Evolutionary conservation across 2,329 filamentous ascomycete species (phyloP).

Genomic region (Penicillium psychrosexuale): DNA sequence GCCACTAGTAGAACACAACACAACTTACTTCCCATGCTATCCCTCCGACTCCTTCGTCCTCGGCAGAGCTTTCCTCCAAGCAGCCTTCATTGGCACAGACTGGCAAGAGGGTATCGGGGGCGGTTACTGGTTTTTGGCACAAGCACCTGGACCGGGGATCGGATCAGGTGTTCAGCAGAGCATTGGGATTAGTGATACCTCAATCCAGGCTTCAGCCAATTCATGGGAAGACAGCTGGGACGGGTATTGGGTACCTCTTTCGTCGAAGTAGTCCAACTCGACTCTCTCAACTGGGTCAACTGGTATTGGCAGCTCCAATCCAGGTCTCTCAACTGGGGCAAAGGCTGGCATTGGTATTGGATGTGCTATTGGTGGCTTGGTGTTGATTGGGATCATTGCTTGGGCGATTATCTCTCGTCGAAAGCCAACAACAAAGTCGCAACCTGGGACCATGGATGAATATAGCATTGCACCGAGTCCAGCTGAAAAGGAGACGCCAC

Average conservation of each 20-base stretch:
- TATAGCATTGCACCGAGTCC: not conserved
- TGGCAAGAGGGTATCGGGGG: constrained; percentile 14
- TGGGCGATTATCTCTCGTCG: not conserved
- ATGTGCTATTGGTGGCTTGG: not conserved
- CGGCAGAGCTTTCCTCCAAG: constrained; percentile 27
- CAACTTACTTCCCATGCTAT: constrained; percentile 24
- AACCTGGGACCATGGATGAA: not conserved
- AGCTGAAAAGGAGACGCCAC: not conserved
- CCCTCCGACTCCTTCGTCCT: constrained; percentile 11
- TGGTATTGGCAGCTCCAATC: not conserved
- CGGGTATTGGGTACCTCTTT: constrained; percentile 12
- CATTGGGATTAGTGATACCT: not conserved
- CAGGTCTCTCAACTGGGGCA: constrained; percentile 2
- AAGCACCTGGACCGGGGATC: constrained; percentile 23
- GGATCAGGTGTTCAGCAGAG: not conserved
- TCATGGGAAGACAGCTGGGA: constrained; percentile 17
- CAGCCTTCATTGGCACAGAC: constrained; percentile 24
- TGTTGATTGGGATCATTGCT: constrained; percentile 2
- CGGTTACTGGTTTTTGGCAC: constrained; percentile 20
- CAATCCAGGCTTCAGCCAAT: not conserved
- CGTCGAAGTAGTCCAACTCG: not conserved
- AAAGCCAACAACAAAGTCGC: not conserved
- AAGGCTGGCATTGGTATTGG: constrained; percentile 13
- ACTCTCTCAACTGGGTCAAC: constrained; percentile 3
- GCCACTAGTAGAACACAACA: constrained; percentile 16